These are phyloP conservation scores for Kluyveromyces aestuarii DNA, from an alignment of 805 yeast genomes.

Conservation along the genomic window DNA sequence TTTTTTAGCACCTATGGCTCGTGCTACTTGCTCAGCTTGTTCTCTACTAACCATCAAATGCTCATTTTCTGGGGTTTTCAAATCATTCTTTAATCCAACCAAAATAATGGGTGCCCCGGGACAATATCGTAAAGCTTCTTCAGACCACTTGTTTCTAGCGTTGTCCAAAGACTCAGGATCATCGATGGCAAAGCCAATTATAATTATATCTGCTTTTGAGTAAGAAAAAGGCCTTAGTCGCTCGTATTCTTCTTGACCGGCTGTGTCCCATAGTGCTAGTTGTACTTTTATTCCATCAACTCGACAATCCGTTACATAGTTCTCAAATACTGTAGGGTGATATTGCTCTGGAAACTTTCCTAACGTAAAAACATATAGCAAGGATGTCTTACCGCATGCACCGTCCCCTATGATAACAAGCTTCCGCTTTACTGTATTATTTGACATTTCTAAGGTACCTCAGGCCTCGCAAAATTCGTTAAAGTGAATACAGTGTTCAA, in stretches of 20 bases:
- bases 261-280: conserved; percentile 89
- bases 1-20: conserved; percentile 69
- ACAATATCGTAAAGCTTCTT: conserved; percentile 71
- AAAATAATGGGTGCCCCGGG: conserved; percentile 70
- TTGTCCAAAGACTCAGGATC: conserved; percentile 77
- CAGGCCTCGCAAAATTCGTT: too few species aligned
- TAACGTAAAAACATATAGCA: conserved; percentile 81
- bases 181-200: conserved; percentile 81
- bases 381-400: conserved; percentile 88
- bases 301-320: conserved; percentile 87
- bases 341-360: conserved; percentile 91
- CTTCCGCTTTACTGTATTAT: conserved; percentile 47
- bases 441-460: conserved; percentile 15
- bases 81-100: conserved; percentile 80
- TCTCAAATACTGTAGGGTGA: conserved; percentile 91
- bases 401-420: conserved; percentile 92
- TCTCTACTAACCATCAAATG: conserved; percentile 40
- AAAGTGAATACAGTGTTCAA: too few species aligned
- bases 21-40: conserved; percentile 64
- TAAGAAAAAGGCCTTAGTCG: conserved; percentile 81
- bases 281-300: conserved; percentile 91
- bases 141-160: conserved; percentile 80
- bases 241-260: conserved; percentile 95
- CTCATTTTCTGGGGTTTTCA: conserved; percentile 38
- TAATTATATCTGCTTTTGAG: conserved; percentile 75